Conservation (phyloP, 2,329 filamentous ascomycete species). For the Cercospora berteroae region DNA sequence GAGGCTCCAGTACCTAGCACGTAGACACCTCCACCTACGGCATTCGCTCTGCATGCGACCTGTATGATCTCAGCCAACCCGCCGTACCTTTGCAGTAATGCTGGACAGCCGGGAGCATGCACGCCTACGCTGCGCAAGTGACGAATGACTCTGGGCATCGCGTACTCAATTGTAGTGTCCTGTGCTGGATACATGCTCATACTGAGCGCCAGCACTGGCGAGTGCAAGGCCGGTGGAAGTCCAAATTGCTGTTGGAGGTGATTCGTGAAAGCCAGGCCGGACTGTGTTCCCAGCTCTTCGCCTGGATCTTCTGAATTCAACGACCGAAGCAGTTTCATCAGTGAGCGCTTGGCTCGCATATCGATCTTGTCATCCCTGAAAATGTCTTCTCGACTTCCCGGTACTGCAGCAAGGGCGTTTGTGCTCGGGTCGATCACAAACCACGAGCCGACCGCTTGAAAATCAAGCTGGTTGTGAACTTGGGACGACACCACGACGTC, state of each 20-base stretch:
- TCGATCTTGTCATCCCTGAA: slow-evolving; percentile 76
- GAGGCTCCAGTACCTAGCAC: slow-evolving; percentile 72
- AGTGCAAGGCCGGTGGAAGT: slow-evolving; percentile 63
- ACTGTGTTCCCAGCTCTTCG: slow-evolving; percentile 59
- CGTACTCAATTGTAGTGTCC: slow-evolving; percentile 62
- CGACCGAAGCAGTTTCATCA: slow-evolving; percentile 95
- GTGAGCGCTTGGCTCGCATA: slow-evolving; percentile 73
- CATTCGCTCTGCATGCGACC: slow-evolving; percentile 83
- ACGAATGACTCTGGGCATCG: slow-evolving; percentile 69
- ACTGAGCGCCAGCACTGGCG: slow-evolving; percentile 67
- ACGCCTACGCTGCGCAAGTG: slow-evolving; percentile 84
- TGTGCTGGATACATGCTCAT: slow-evolving; percentile 62
- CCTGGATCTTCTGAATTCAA: slow-evolving; percentile 66
- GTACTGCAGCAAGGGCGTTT: slow-evolving; percentile 57
- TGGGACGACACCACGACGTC: slow-evolving; percentile 82
- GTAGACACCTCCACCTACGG: slow-evolving; percentile 88
- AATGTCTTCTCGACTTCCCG: slow-evolving; percentile 86
- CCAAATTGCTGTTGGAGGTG: slow-evolving; percentile 58
- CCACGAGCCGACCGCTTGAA: slow-evolving; percentile 89
- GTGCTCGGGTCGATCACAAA: slow-evolving; percentile 62
- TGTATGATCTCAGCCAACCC: slow-evolving; percentile 85
- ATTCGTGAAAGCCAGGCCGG: slow-evolving; percentile 54
- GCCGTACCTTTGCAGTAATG: slow-evolving; percentile 90
- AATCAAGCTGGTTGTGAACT: slow-evolving; percentile 86
- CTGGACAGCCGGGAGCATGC: slow-evolving; percentile 85